Conservation (phyloP, 768 basidiomycete genomes). For the Leccinum variicolor region DNA sequence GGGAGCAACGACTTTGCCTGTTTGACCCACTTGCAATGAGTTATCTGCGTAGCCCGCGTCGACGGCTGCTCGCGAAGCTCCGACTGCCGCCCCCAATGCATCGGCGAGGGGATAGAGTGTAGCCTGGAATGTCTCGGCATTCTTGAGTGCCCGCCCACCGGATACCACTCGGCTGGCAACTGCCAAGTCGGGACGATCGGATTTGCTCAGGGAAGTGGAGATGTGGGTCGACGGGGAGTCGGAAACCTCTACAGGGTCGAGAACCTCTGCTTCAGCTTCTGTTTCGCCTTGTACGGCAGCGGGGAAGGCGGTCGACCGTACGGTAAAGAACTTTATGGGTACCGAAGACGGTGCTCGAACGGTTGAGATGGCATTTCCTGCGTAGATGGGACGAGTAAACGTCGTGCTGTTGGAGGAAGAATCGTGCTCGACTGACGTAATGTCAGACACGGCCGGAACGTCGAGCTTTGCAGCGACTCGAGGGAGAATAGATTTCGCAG, state of each 20-base stretch:
- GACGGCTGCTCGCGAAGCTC: constrained; percentile 97
- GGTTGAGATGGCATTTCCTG: constrained; percentile 95
- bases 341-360: constrained; percentile 77
- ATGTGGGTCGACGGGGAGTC: constrained; percentile 56
- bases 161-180: constrained; percentile 87
- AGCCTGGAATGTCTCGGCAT: constrained; percentile 85
- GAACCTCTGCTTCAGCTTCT: constrained; percentile 55
- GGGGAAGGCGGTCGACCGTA: constrained; percentile 86
- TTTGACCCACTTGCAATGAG: constrained; percentile 98
- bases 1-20: constrained; percentile 97
- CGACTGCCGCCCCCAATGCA: constrained; percentile 89
- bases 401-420: constrained; percentile 67
- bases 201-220: constrained; percentile 77
- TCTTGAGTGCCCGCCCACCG: constrained; percentile 93
- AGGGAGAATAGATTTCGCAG: constrained; percentile 90
- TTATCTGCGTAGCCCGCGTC: constrained; percentile 99
- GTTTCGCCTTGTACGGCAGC: constrained; percentile 50
- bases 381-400: constrained; percentile 94
- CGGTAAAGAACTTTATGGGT: constrained; percentile 90
- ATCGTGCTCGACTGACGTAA: constrained; percentile 79
- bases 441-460: constrained; percentile 87
- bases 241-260: constrained; percentile 62
- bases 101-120: constrained; percentile 92
- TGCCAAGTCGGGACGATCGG: constrained; percentile 89
- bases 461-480: constrained; percentile 89